These are phyloP conservation scores for Fusarium caatingaense DNA, from an alignment of 2,329 filamentous ascomycete genomes.

Conservation along the genomic window DNA sequence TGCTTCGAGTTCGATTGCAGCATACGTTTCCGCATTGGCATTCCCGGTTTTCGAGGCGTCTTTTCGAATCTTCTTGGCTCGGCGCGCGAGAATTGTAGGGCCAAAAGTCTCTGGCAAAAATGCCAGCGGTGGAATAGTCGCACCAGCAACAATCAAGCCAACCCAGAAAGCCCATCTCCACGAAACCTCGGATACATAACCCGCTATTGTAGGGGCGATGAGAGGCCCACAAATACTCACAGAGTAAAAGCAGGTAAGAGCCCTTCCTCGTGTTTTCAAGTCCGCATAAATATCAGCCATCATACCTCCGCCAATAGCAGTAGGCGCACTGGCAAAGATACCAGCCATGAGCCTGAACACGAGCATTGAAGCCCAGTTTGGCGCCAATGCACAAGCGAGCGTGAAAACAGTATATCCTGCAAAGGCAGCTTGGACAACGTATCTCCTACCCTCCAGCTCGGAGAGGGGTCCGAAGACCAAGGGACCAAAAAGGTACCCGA, in stretches of 20 bases:
- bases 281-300: conserved; percentile 59
- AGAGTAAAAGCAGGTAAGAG: conserved; percentile 52
- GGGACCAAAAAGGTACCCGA: conserved; percentile 49
- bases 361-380: conserved; percentile 56
- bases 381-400: conserved; percentile 55
- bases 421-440: conserved; percentile 62
- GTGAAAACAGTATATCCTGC: conserved; percentile 54
- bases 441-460: conserved; percentile 54
- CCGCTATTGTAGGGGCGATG: conserved; percentile 57
- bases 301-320: conserved; percentile 57
- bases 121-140: conserved; percentile 41
- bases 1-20: not conserved
- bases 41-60: rapidly evolving
- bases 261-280: conserved; percentile 47
- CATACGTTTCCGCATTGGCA: not conserved
- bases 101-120: conserved; percentile 40
- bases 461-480: conserved; percentile 56
- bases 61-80: not conserved
- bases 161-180: conserved; percentile 61
- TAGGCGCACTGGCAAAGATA: conserved; percentile 54
- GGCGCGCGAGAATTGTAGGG: conserved; percentile 17
- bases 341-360: conserved; percentile 58
- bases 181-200: conserved; percentile 52
- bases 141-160: conserved; percentile 44
- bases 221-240: conserved; percentile 55